Percentiles rank a stretch among this genome's conserved stretches.
Evolutionary conservation across 2,329 filamentous ascomycete species (phyloP).

Genomic region (Thelonectria rubi): DNA sequence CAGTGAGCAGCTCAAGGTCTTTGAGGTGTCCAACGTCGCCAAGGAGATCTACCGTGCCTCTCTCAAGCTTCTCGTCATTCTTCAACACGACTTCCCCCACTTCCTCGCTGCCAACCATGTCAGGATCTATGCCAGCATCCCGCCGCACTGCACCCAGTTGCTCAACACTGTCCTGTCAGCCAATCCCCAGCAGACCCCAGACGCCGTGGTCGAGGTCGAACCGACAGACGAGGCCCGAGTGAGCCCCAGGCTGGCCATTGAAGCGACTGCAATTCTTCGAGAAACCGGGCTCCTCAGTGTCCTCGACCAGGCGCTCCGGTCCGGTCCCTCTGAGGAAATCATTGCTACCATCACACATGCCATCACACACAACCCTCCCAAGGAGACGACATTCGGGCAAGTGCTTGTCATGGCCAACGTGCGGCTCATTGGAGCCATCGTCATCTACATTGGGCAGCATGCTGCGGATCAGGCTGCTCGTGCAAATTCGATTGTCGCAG

Average conservation of each 20-base stretch:
- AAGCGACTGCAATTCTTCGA: conserved; percentile 65
- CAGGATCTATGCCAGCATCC: conserved; percentile 81
- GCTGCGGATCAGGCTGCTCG: conserved; percentile 69
- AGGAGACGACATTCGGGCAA: conserved; percentile 71
- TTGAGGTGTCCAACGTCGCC: conserved; percentile 72
- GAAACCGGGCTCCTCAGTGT: conserved; percentile 66
- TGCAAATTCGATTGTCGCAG: conserved; percentile 66
- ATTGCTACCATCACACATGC: conserved; percentile 80
- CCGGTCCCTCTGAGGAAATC: conserved; percentile 74
- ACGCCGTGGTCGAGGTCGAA: conserved; percentile 79
- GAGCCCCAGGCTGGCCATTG: conserved; percentile 70
- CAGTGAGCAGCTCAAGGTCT: conserved; percentile 80
- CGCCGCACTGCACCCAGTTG: conserved; percentile 84
- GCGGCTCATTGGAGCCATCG: conserved; percentile 79
- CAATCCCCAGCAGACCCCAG: conserved; percentile 74
- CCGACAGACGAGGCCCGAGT: conserved; percentile 78
- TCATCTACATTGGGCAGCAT: conserved; percentile 81
- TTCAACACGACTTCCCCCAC: conserved; percentile 95
- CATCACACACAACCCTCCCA: conserved; percentile 67
- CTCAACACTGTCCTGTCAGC: conserved; percentile 89
- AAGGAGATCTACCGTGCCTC: conserved; percentile 88
- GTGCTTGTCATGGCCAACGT: conserved; percentile 74
- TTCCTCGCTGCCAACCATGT: conserved; percentile 90
- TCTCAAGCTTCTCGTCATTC: conserved; percentile 81
- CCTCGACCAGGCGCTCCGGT: conserved; percentile 66